These are phyloP conservation scores for Mycena haematopus DNA, from an alignment of 768 basidiomycete species.

Conservation along the genomic window DNA sequence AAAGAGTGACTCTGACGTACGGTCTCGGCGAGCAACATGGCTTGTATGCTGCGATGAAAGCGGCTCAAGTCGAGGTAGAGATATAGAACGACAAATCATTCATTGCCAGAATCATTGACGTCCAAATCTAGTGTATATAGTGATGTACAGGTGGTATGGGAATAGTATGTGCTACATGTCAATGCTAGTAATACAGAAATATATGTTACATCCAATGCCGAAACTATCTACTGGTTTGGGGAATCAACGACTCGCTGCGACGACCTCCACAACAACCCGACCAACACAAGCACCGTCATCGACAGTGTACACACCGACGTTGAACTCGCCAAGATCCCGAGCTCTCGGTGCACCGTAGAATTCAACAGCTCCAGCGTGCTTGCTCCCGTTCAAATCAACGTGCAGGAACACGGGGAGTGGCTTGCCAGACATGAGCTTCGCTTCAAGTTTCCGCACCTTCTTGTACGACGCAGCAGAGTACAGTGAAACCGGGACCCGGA, in stretches of 20 bases:
- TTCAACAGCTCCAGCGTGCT: slow-evolving; percentile 57
- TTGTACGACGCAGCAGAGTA: slow-evolving; percentile 31
- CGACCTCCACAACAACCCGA: slow-evolving; percentile 63
- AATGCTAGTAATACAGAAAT: slow-evolving; percentile 21
- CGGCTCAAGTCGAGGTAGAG: slow-evolving; percentile 43
- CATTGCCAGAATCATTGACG: too few species aligned
- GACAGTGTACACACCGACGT: slow-evolving; percentile 60
- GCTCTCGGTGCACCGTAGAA: slow-evolving; percentile 59
- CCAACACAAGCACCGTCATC: slow-evolving; percentile 60
- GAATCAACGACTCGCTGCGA: slow-evolving; percentile 34
- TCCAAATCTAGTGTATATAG: slow-evolving; percentile 19
- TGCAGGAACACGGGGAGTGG: slow-evolving; percentile 63
- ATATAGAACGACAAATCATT: neutral
- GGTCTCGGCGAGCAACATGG: slow-evolving; percentile 84
- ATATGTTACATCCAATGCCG: slow-evolving; percentile 17
- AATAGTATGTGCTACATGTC: slow-evolving; percentile 32
- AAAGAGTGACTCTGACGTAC: slow-evolving; percentile 82
- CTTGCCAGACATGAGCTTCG: slow-evolving; percentile 56
- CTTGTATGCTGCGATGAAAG: slow-evolving; percentile 55
- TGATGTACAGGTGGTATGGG: slow-evolving; percentile 16
- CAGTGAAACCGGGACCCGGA: slow-evolving; percentile 53
- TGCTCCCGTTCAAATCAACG: slow-evolving; percentile 52
- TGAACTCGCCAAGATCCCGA: slow-evolving; percentile 59
- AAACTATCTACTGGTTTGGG: slow-evolving; percentile 8
- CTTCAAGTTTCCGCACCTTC: slow-evolving; percentile 48